A percentile compares a stretch with the other conserved stretches of the same genome.
phyloP scores from a whole-genome alignment of 2,329 filamentous ascomycete species.

The Alternaria brassicicola region DNA sequence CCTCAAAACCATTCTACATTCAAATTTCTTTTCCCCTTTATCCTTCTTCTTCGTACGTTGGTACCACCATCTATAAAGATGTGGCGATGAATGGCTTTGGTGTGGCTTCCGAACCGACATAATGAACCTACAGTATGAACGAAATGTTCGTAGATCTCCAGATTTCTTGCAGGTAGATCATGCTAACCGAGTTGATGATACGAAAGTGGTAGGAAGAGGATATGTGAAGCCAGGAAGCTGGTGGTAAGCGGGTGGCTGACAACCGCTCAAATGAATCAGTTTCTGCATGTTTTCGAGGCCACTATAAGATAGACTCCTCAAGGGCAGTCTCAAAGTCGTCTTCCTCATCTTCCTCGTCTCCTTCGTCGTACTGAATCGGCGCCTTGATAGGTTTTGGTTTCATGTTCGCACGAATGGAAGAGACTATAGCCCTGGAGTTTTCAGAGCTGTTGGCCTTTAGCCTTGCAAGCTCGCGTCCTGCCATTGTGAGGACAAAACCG shows the following conservation, averaged over 20 bases:
- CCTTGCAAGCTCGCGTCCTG: slow-evolving; percentile 48
- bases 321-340: slow-evolving; percentile 27
- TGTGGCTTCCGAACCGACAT: slow-evolving; percentile 5
- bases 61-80: not conserved
- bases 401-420: slow-evolving; percentile 34
- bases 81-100: slow-evolving; percentile 15
- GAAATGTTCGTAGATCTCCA: too few relatives aligned
- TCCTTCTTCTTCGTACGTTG: slow-evolving; percentile 6
- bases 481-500: slow-evolving; percentile 49
- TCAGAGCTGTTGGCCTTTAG: slow-evolving; percentile 40
- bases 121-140: too few relatives aligned
- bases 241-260: not conserved
- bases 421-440: slow-evolving; percentile 21
- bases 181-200: not conserved
- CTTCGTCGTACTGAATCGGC: slow-evolving; percentile 13
- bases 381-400: slow-evolving; percentile 41
- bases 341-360: slow-evolving; percentile 25
- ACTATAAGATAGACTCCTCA: not conserved
- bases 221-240: not conserved
- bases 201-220: not conserved
- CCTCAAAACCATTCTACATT: not conserved
- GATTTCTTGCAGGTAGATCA: too few relatives aligned
- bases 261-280: not conserved
- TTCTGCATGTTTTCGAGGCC: not conserved
- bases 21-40: not conserved